Evolutionary conservation across 2,329 filamentous ascomycete genomes (phyloP), one percentile per base, ranked within the genome.

Genomic region (Chrysoporthe austroafricana): DNA sequence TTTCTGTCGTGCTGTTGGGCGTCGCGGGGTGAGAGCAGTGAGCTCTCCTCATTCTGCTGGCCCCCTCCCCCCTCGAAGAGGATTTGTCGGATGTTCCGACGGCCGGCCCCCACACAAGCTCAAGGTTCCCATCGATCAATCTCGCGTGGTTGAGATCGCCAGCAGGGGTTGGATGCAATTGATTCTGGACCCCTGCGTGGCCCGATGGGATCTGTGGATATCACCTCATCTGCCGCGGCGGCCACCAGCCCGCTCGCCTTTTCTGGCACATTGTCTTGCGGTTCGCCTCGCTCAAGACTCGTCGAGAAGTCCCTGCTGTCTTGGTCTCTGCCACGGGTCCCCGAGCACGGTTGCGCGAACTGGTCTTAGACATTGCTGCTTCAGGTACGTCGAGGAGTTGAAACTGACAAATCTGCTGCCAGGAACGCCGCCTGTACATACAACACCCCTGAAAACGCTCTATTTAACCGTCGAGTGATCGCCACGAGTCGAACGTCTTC

Each of bases 81-180:
- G 32, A 18, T 18, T 39, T n/a, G n/a, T 54, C 18, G 61, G 36
- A 63, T 54, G 46, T 43, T 18, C n/a, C 48, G 46, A 42, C 54
- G 18, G 48, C 26, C 43, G 44, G 43, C 32, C 44, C 60, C 60
- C 60, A 62, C 60, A 50, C 43, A n/a, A 62, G 60, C 60, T 34
- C 59, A 48, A n/a, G 59, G 59, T 52, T 54, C 32, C 32, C 21
- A 32, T 52, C 61, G 21, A 18, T 52, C 52, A 57, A 64, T 64
- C 54, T 64, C 63, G 63, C 54, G 39, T 60, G 26, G 63, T 59
- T 32, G 34, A 58, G 63, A 64, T 59, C 63, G 63, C 56, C 39
- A 46, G 42, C 63, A 64, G 63, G 63, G 63, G 46, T 57, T n/a
- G 39, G n/a, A 63, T n/a, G 39, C 48, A 54, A 43, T 63, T 26